Evolutionary conservation across 768 basidiomycete species (phyloP), one percentile per base, ranked within the genome.

Genomic region (Wakefieldia striispora): DNA sequence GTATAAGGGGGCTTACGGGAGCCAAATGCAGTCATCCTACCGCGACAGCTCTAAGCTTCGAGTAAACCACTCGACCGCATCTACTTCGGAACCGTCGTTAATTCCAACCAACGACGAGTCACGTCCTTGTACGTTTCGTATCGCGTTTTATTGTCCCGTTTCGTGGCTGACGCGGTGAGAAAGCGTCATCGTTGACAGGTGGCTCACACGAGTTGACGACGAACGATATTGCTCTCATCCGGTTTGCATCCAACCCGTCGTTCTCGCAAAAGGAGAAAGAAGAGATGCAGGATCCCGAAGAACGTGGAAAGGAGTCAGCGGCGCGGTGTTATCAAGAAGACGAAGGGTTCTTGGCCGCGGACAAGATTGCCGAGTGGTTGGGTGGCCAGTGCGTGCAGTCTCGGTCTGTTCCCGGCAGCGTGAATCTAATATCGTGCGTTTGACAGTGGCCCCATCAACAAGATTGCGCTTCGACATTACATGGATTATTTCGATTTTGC

Each of bases 341-440:
- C 60, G 88, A 88, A 57, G 77, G 77, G 14, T 95, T 94, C 64
- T 66, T 95, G 59, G 75, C 82, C 13, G 85, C 85, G 62, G 93
- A 95, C 60, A 95, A 95, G 72, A 91, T 97, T 59, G 94, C 95
- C 1, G 93, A 97, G 67, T 99, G 91, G 86, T 76, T 99, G 35
- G 97, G 97, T 59, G 87, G 91, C 65, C 72, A 80, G 94, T 97
- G 58, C 73, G 95, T 86, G 8, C n/a, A 36, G 37, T 11, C 20
- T 35, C 36, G 29, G 40, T 54, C 43, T 54, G 34, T 45, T 26
- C 47, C n/a, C 35, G 38, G 33, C 9, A 11, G 14, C 38, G 39
- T 1, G 34, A 24, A 38, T 13, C 43, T 23, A 26, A 50, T 49
- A 41, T 50, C 49, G 8, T 26, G 39, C 44, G 2, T 39, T 24